Evolutionary conservation across 2,329 filamentous ascomycete genomes (phyloP).

Genomic region (Tolypocladium capitatum): DNA sequence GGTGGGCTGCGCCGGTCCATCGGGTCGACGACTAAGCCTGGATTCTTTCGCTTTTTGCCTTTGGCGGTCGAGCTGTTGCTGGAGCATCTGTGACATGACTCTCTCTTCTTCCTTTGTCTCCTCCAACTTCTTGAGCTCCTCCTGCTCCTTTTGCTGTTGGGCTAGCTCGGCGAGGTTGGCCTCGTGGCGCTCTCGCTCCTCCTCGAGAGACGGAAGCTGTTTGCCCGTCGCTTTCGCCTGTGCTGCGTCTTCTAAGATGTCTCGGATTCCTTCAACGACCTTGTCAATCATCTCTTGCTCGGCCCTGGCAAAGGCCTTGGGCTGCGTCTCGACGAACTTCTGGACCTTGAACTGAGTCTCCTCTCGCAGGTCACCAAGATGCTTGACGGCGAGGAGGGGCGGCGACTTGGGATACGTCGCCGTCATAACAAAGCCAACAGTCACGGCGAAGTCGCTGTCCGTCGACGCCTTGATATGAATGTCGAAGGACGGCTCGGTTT

Average conservation of each 20-base stretch:
- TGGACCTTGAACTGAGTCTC: slow-evolving; percentile 59
- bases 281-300: slow-evolving; percentile 49
- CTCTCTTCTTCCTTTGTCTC: slow-evolving; percentile 57
- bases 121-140: slow-evolving; percentile 38
- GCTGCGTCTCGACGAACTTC: slow-evolving; percentile 46
- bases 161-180: slow-evolving; percentile 52
- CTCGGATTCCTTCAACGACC: slow-evolving; percentile 56
- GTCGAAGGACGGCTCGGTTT: slow-evolving; percentile 72
- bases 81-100: slow-evolving; percentile 55
- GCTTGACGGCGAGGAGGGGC: slow-evolving; percentile 58
- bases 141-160: slow-evolving; percentile 38
- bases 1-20: slow-evolving; percentile 17
- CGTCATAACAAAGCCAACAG: slow-evolving; percentile 67
- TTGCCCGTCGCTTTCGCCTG: slow-evolving; percentile 60
- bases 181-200: slow-evolving; percentile 76
- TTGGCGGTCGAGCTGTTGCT: slow-evolving; percentile 58
- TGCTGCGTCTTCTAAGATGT: slow-evolving; percentile 77
- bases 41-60: slow-evolving; percentile 50
- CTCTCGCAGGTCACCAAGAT: slow-evolving; percentile 51
- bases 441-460: slow-evolving; percentile 57
- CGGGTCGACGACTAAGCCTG: slow-evolving; percentile 44
- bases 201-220: slow-evolving; percentile 73
- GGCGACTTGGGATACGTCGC: slow-evolving; percentile 82
- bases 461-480: slow-evolving; percentile 63
- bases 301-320: slow-evolving; percentile 36